A percentile compares a stretch with the other conserved stretches of the same genome.
Conservation (phyloP, 164 flowering plant species). For the Vitis amurensis region DNA sequence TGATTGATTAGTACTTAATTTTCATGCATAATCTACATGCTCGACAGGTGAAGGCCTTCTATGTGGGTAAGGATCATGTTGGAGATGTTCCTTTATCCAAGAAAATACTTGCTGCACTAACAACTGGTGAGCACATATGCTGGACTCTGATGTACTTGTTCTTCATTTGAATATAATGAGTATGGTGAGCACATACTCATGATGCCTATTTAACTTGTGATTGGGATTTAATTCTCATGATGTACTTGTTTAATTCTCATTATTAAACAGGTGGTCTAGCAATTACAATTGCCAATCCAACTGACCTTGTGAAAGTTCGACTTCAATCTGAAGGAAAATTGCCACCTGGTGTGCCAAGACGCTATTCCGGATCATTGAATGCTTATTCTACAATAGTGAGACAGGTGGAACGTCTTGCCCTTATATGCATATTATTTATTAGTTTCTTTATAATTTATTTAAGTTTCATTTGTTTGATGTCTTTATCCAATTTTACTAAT, state of each 20-base stretch:
- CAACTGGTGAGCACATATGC: conserved; percentile 62
- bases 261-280: conserved; percentile 76
- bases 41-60: conserved; percentile 72
- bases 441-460: too few relatives aligned
- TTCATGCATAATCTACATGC: not conserved
- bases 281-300: conserved; percentile 89
- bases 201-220: not conserved
- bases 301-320: conserved; percentile 98
- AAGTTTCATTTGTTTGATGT: not conserved
- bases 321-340: conserved; percentile 97
- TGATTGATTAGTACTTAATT: not conserved
- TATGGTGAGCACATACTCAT: too few relatives aligned
- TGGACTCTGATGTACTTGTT: too few relatives aligned
- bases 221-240: not conserved
- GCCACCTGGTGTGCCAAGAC: conserved; percentile 85
- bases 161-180: too few relatives aligned
- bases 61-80: conserved; percentile 69
- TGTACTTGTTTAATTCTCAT: not conserved
- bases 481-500: conserved; percentile 9
- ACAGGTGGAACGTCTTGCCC: conserved; percentile 49
- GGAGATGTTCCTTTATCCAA: conserved; percentile 84
- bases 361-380: conserved; percentile 85
- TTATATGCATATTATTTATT: not conserved
- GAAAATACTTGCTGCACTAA: conserved; percentile 90
- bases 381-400: conserved; percentile 86